phyloP scores from a whole-genome alignment of 2,329 filamentous ascomycete species.

The Rutstroemia sydowiana region DNA sequence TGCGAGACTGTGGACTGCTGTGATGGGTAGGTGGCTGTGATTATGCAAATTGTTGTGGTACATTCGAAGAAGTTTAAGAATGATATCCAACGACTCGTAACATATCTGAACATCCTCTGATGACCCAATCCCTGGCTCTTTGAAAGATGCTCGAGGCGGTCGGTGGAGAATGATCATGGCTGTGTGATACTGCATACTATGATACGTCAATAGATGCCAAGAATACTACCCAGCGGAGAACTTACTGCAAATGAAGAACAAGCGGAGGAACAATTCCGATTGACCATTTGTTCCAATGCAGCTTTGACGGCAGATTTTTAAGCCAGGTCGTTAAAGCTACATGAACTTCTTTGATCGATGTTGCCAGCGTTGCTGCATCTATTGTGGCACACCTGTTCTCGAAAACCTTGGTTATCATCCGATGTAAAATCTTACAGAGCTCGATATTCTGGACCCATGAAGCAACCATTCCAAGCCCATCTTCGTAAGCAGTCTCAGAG shows the following conservation, averaged over 20 bases:
- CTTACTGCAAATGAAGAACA: conserved; percentile 40
- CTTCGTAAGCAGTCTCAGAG: conserved; percentile 40
- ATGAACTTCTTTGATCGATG: conserved; percentile 40
- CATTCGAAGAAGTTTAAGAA: conserved; percentile 38
- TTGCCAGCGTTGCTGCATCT: conserved; percentile 35
- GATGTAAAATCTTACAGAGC: conserved; percentile 41
- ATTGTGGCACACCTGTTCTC: conserved; percentile 39
- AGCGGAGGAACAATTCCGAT: conserved; percentile 39
- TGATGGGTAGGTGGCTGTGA: conserved; percentile 38
- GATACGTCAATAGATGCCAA: not conserved
- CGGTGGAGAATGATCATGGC: conserved; percentile 45
- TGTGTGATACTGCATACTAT: conserved; percentile 41
- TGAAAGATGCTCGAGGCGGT: conserved; percentile 38
- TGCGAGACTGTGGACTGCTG: conserved; percentile 43
- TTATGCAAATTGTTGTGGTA: conserved; percentile 32
- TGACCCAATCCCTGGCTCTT: conserved; percentile 33
- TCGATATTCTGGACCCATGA: conserved; percentile 42
- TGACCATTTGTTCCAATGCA: conserved; percentile 46
- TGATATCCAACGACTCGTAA: conserved; percentile 40
- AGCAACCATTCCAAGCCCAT: conserved; percentile 38
- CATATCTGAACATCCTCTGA: conserved; percentile 43
- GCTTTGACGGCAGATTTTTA: conserved; percentile 37
- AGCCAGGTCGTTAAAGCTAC: conserved; percentile 41
- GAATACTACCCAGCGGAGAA: not conserved
- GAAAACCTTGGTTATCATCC: conserved; percentile 43